A percentile compares a stretch with the other conserved stretches of the same genome.
phyloP scores from a whole-genome alignment of 805 yeast genomes.

The Starmerella sirachaensis region DNA sequence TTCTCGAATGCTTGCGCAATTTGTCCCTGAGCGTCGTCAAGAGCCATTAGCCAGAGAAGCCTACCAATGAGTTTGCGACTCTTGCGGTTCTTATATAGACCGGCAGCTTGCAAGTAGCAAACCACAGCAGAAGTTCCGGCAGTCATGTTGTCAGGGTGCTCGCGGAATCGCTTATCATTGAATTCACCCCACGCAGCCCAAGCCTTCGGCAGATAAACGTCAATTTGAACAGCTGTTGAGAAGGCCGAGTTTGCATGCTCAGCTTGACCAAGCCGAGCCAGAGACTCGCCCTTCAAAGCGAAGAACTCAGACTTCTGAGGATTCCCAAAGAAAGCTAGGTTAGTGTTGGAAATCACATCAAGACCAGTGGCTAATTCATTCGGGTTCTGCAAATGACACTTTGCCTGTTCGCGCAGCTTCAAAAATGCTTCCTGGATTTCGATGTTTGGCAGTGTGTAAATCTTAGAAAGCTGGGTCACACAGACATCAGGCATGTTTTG shows the following conservation, averaged over 20 bases:
- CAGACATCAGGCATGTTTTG: constrained; percentile 97
- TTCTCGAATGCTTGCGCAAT: constrained; percentile 79
- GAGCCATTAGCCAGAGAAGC: constrained; percentile 81
- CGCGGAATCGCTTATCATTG: constrained; percentile 78
- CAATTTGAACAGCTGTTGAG: constrained; percentile 95
- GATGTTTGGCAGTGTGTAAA: constrained; percentile 89
- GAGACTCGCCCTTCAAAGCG: constrained; percentile 94
- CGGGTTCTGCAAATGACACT: constrained; percentile 88
- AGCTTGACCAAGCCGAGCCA: constrained; percentile 75
- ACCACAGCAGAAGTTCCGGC: constrained; percentile 89
- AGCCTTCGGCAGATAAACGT: constrained; percentile 85
- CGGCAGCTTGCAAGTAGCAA: constrained; percentile 96
- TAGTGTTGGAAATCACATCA: constrained; percentile 93
- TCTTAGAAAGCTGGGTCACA: constrained; percentile 79
- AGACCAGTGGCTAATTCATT: constrained; percentile 86
- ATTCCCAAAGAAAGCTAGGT: constrained; percentile 88
- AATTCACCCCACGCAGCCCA: constrained; percentile 99
- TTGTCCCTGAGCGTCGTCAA: constrained; percentile 75
- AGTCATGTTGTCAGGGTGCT: constrained; percentile 64
- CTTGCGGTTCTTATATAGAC: constrained; percentile 83
- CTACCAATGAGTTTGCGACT: constrained; percentile 79
- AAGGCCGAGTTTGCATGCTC: constrained; percentile 97
- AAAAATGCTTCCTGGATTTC: constrained; percentile 97
- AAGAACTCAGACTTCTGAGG: constrained; percentile 98
- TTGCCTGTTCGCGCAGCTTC: constrained; percentile 92